phyloP scores from a whole-genome alignment of 768 basidiomycete genomes.

The Omphalotus guepiniiformis region DNA sequence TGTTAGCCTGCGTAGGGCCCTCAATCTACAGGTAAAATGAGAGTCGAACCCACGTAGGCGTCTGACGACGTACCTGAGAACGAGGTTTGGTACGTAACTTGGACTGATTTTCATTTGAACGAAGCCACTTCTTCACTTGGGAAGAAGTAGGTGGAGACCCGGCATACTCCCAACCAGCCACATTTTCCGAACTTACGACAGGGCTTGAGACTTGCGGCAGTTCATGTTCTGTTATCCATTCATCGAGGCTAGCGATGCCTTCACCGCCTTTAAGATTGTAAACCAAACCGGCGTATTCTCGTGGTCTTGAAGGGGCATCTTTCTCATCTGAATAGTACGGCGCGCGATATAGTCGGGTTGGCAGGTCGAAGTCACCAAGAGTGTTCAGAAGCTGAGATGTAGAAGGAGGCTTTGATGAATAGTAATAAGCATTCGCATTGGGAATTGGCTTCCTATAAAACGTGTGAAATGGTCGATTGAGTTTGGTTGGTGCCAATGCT shows the following conservation, averaged over 20 bases:
- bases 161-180: constrained; percentile 77
- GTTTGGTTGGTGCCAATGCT: constrained; percentile 2
- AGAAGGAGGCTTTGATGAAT: constrained; percentile 48
- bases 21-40: constrained; percentile 40
- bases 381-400: constrained; percentile 39
- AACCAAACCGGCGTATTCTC: constrained; percentile 77
- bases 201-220: neutral
- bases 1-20: constrained; percentile 72
- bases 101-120: constrained; percentile 22
- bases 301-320: constrained; percentile 65
- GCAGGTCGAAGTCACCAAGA: constrained; percentile 44
- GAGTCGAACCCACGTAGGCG: neutral
- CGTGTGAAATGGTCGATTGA: constrained; percentile 11
- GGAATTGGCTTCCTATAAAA: constrained; percentile 18
- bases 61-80: constrained; percentile 48
- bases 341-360: constrained; percentile 62
- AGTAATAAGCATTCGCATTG: constrained; percentile 40
- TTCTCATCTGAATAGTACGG: constrained; percentile 72
- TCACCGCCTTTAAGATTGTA: constrained; percentile 67
- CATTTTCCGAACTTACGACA: neutral
- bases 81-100: constrained; percentile 23
- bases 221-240: constrained; percentile 39
- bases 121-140: constrained; percentile 54
- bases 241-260: constrained; percentile 51
- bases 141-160: constrained; percentile 58